Evolutionary conservation across 305 asterid genomes (phyloP).

Genomic region (Stenogyne calaminthoides): DNA sequence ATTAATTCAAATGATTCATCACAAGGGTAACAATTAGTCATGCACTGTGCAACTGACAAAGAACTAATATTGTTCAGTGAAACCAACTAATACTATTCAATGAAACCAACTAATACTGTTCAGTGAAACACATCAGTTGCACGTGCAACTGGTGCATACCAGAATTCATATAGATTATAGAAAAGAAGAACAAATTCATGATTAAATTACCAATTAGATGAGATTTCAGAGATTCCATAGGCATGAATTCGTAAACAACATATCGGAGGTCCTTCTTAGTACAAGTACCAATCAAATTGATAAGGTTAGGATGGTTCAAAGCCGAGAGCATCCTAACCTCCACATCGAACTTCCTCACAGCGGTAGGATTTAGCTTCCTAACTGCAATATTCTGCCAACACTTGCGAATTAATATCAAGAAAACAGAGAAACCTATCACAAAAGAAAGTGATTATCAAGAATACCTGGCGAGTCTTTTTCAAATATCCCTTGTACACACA

Average conservation of each 20-base stretch:
- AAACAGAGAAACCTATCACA: not conserved
- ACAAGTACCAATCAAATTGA: not conserved
- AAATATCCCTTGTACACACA: slow-evolving; percentile 41
- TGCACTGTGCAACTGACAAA: not conserved
- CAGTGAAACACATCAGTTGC: no score
- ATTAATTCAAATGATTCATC: not conserved
- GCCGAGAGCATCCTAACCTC: not conserved
- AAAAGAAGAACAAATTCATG: not conserved
- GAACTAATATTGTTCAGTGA: no score
- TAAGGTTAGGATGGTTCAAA: not conserved
- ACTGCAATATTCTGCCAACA: slow-evolving; percentile 33
- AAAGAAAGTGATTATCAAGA: not conserved
- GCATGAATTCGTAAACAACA: not conserved
- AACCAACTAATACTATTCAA: no score
- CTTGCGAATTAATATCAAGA: not conserved
- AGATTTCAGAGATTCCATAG: not conserved
- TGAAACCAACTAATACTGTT: no score
- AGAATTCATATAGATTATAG: not conserved
- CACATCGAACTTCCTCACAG: slow-evolving; percentile 6
- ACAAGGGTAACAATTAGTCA: not conserved
- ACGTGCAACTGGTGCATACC: no score
- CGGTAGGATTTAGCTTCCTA: slow-evolving; percentile 40
- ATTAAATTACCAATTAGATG: not conserved
- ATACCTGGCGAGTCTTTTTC: slow-evolving; percentile 35
- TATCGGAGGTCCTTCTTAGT: not conserved